These are phyloP conservation scores for Moniliophthora roreri DNA, from an alignment of 1,284 basidiomycete genomes.

Conservation along the genomic window DNA sequence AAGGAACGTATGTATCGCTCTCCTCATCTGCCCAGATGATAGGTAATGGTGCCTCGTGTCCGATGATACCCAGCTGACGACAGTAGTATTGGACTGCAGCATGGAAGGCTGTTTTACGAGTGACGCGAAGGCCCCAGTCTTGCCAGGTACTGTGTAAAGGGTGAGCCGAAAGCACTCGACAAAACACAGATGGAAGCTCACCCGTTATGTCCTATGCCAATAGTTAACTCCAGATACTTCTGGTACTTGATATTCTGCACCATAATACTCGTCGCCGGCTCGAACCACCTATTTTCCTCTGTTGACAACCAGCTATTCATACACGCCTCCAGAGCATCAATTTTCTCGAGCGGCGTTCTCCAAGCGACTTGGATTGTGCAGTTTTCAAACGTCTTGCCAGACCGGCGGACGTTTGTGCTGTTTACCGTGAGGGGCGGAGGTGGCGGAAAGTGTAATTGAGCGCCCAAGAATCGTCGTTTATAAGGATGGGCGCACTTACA, in stretches of 20 bases:
- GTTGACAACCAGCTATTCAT: conserved; percentile 73
- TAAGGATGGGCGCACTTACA: conserved; percentile 41
- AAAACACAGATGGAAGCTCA: conserved; percentile 27
- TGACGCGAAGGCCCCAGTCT: conserved; percentile 64
- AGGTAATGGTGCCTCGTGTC: conserved; percentile 57
- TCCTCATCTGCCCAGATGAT: conserved; percentile 48
- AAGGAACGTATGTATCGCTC: conserved; percentile 9
- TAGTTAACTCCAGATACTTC: conserved; percentile 62
- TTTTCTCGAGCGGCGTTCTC: conserved; percentile 67
- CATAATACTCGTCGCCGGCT: conserved; percentile 60
- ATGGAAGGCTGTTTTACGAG: conserved; percentile 72
- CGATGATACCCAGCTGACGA: conserved; percentile 62
- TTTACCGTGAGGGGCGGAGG: background rate
- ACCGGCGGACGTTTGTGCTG: conserved; percentile 71
- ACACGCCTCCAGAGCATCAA: conserved; percentile 63
- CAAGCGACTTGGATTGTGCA: conserved; percentile 71
- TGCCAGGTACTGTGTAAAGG: conserved; percentile 27
- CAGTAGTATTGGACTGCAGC: conserved; percentile 73
- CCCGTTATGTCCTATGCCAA: conserved; percentile 71
- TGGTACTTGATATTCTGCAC: conserved; percentile 65
- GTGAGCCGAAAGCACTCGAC: background rate
- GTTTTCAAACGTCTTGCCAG: conserved; percentile 68
- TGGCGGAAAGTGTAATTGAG: conserved; percentile 1
- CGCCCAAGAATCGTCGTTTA: background rate
- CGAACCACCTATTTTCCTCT: conserved; percentile 76